Evolutionary conservation across 306 rosid species (phyloP), one percentile per base, ranked within the genome.

Genomic region (Spatholobus suberectus): DNA sequence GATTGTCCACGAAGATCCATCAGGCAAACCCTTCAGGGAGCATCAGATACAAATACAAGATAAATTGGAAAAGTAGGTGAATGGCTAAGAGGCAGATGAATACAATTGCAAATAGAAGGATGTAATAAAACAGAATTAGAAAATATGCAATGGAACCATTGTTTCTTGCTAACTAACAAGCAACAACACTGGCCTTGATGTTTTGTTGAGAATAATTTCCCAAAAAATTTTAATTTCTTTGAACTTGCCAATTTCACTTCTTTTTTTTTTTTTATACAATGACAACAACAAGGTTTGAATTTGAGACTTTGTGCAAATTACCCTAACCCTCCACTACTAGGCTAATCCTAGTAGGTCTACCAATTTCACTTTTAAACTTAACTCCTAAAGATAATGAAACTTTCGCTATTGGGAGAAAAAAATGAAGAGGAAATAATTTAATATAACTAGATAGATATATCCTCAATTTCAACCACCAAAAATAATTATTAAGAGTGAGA

Each of bases 1-100:
- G 91, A 95, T 26, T 57, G 98, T 90, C 98, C 97, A 95, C 65
- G 88, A 65, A 73, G 87, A 85, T 68, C 87, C 93, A 71, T 85
- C 69, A 0, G 92, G 82, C 84, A 82, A 85, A 73, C 59, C 93
- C 98, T 93, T 75, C 71, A 80, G 40, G 68, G 40, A 72, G 75
- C 41, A 62, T 12, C 11, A 35, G 26, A 70, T 12, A 58, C 38
- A 20, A 57, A 23, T 44, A 7, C 27, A 55, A 40, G 21, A 15
- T 5, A 27, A 44, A 29, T 0, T 27, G 14, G 20, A 29, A 72
- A 59, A 44, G 4, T 61, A 27, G 23, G 7, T 54, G 37, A 62
- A 58, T 49, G 58, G 44, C 75, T 70, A 59, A 67, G 78, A 24
- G 8, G 46, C 68, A 80, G 47, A 38, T 10, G 40, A 35, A 27